Evolutionary conservation across 2,329 filamentous ascomycete genomes (phyloP).

Genomic region (Massarina eburnea): DNA sequence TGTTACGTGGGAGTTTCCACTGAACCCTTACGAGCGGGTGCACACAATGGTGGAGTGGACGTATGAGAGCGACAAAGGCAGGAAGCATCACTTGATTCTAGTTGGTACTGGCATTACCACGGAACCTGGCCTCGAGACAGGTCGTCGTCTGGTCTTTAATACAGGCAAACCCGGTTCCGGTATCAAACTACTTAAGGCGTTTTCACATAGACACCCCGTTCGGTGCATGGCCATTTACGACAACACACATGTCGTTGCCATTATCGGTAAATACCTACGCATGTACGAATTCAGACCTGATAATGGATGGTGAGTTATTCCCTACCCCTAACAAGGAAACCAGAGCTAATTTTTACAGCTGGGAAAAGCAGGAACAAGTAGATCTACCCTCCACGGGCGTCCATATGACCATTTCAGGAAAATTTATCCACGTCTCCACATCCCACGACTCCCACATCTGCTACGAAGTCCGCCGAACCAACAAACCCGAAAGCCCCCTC

Average conservation of each 20-base stretch:
- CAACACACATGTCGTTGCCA: constrained; percentile 25
- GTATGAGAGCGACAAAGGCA: constrained; percentile 56
- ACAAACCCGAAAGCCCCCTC: constrained; percentile 22
- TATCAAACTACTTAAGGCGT: constrained; percentile 55
- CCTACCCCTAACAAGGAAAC: background rate
- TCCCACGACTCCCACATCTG: constrained; percentile 55
- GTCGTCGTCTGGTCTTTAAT: constrained; percentile 34
- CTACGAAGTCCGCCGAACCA: constrained; percentile 42
- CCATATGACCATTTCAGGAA: constrained; percentile 50
- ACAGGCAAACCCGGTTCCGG: constrained; percentile 27
- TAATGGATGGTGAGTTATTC: constrained; percentile 19
- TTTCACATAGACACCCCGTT: constrained; percentile 30
- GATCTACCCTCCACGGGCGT: constrained; percentile 53
- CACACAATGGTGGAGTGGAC: constrained; percentile 66
- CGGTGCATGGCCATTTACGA: constrained; percentile 34
- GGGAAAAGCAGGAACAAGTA: constrained; percentile 43
- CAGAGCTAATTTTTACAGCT: constrained; percentile 30
- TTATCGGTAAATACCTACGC: constrained; percentile 27
- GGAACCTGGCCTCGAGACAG: constrained; percentile 20
- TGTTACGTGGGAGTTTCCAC: constrained; percentile 55
- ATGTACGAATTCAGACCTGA: constrained; percentile 33
- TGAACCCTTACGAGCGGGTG: constrained; percentile 62
- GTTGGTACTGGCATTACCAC: constrained; percentile 51
- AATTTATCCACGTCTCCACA: constrained; percentile 58
- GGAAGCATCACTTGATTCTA: constrained; percentile 64